Conservation (phyloP, 2,329 filamentous ascomycete species). For the Beauveria sp. region DNA sequence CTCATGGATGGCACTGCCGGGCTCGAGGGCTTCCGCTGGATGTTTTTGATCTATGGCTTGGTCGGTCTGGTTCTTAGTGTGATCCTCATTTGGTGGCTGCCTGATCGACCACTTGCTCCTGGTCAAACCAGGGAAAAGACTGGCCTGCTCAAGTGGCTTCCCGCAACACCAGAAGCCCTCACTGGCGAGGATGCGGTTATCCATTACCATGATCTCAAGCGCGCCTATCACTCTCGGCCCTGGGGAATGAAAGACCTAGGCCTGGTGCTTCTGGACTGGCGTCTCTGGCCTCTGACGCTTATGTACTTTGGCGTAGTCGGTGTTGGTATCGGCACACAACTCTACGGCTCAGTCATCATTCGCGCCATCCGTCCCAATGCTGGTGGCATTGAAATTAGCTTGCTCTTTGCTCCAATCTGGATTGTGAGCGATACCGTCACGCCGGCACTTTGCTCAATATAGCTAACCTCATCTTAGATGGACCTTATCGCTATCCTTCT, state of each 20-base stretch:
- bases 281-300: conserved; percentile 73
- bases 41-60: conserved; percentile 84
- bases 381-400: conserved; percentile 65
- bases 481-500: conserved; percentile 82
- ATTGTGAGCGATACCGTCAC: conserved; percentile 49
- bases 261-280: conserved; percentile 72
- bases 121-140: conserved; percentile 49
- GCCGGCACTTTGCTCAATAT: not conserved
- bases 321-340: conserved; percentile 82
- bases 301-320: conserved; percentile 97
- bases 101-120: conserved; percentile 70
- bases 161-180: conserved; percentile 61
- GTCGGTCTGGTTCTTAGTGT: conserved; percentile 66
- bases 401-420: conserved; percentile 89
- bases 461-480: conserved; percentile 44
- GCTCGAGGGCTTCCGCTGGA: conserved; percentile 80
- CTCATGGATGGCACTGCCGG: conserved; percentile 75
- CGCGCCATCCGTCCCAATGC: conserved; percentile 66
- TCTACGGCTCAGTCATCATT: conserved; percentile 84
- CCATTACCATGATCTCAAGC: conserved; percentile 74
- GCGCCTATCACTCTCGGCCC: conserved; percentile 67
- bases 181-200: conserved; percentile 69
- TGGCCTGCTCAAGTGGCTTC: conserved; percentile 57
- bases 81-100: conserved; percentile 79
- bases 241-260: conserved; percentile 68